Evolutionary conservation across 495 filamentous ascomycete genomes (phyloP), one percentile per base, ranked within the genome.

Genomic region (Annulohypoxylon nitens): DNA sequence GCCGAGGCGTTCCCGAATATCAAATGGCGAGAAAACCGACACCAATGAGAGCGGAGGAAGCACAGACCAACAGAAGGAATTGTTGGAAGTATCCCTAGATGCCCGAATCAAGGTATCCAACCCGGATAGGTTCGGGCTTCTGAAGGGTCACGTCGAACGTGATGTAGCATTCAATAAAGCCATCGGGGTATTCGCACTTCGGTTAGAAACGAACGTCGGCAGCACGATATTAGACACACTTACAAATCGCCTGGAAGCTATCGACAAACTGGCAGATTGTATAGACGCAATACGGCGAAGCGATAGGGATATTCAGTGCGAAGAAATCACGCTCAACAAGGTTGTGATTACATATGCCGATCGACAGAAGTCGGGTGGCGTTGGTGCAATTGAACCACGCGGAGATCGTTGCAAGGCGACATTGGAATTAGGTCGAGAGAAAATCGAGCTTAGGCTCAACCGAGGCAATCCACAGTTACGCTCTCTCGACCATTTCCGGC

Each of bases 391-490:
- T 39, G 77, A 51, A 53, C 73, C 67, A 51, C 77, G 68, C 54
- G 77, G 10, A 8, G 64, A 64, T 18, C 75, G 54, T 39, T 87
- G 77, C 82, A 83, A 64, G 74, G 84, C 80, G 14, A 74, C 70
- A 14, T 54, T 86, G 12, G 78, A 83, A 47, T 78, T 85, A 18
- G 64, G 48, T 26, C 72, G 45, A 50, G 75, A 69, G 34, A 55
- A 71, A 4, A 84, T 88, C 75, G 69, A 81, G n/a, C 69, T 93
- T 10, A 66, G 75, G 11, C 83, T 98, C 23, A 87, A 90, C 20
- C 75, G 76, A 20, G 83, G 83, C 12, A 97, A 93, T 70, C 95
- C 95, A 0, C 94, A 97, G 77, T 83, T 91, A 50, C 88, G 92
- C 14, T 89, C 94, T 18, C 81, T 88, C 39, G 88, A 92, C 61